These are phyloP conservation scores for Xylariaceae sp. DNA, from an alignment of 2,329 filamentous ascomycete genomes.

Conservation along the genomic window DNA sequence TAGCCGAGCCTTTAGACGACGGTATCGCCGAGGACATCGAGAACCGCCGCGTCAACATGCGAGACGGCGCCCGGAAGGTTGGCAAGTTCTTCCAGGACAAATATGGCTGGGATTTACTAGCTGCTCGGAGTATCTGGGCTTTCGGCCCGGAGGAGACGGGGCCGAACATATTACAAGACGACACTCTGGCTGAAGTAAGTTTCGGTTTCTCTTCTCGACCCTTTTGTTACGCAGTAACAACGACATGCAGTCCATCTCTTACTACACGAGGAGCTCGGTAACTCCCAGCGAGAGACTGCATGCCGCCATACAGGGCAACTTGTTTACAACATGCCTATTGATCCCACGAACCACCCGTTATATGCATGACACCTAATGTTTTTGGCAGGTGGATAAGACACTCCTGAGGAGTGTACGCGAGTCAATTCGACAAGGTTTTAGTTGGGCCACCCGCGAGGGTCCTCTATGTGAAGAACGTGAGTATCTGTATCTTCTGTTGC, in stretches of 20 bases:
- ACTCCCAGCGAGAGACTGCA: slow-evolving; percentile 19
- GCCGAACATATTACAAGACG: slow-evolving; percentile 94
- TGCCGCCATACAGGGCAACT: slow-evolving; percentile 22
- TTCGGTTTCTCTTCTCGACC: slow-evolving; percentile 13
- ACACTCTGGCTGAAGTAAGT: slow-evolving; percentile 82
- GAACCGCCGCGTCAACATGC: slow-evolving; percentile 83
- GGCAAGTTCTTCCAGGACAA: slow-evolving; percentile 97
- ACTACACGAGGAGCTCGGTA: slow-evolving; percentile 21
- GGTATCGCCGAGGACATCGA: slow-evolving; percentile 96
- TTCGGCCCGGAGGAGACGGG: slow-evolving; percentile 95
- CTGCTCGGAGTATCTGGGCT: slow-evolving; percentile 94
- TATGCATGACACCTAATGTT: slow-evolving; percentile 29
- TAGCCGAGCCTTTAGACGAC: slow-evolving; percentile 91
- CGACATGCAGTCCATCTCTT: slow-evolving; percentile 20
- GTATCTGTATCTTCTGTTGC: slow-evolving; percentile 37
- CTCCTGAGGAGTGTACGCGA: slow-evolving; percentile 83
- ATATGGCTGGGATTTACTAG: slow-evolving; percentile 94
- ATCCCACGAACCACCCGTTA: slow-evolving; percentile 20
- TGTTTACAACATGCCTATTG: slow-evolving; percentile 24
- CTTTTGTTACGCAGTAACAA: slow-evolving; percentile 7
- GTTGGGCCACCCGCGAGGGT: slow-evolving; percentile 93
- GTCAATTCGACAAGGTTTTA: slow-evolving; percentile 92
- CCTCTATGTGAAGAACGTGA: slow-evolving; percentile 95
- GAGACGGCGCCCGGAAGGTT: slow-evolving; percentile 86
- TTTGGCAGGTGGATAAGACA: slow-evolving; percentile 78